A percentile compares a stretch with the other conserved stretches of the same genome.
Conservation (phyloP, 345 rosid species). For the Luvunga scandens region DNA sequence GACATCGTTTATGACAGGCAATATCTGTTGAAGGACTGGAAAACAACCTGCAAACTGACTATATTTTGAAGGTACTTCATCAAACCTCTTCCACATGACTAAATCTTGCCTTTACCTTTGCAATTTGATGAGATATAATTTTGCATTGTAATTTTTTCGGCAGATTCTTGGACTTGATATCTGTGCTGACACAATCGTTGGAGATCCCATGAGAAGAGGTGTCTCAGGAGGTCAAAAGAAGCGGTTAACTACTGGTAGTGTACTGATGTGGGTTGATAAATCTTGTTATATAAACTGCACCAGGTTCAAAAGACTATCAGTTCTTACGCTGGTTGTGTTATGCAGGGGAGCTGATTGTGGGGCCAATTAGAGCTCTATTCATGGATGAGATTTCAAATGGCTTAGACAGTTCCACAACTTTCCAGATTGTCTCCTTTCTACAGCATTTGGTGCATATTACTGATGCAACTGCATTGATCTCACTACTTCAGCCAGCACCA, state of each 20-base stretch:
- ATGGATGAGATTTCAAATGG: constrained; percentile 63
- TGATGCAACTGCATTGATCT: constrained; percentile 31
- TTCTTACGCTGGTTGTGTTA: background rate
- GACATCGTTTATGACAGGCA: constrained; percentile 25
- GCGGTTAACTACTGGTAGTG: constrained; percentile 35
- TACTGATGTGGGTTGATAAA: background rate
- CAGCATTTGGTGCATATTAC: constrained; percentile 37
- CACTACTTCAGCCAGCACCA: constrained; percentile 42
- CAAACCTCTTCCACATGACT: background rate
- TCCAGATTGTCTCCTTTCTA: constrained; percentile 42
- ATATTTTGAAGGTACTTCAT: constrained; percentile 35
- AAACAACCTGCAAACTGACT: constrained; percentile 38
- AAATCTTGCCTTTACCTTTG: too few relatives aligned
- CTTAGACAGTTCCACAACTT: constrained; percentile 49
- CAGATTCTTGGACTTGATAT: constrained; percentile 43
- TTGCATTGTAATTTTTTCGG: background rate
- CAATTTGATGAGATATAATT: too few relatives aligned
- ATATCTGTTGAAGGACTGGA: constrained; percentile 32
- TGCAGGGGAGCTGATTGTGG: constrained; percentile 48
- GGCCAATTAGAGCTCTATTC: constrained; percentile 45
- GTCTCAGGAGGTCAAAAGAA: constrained; percentile 43
- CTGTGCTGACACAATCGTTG: constrained; percentile 36
- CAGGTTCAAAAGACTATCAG: background rate
- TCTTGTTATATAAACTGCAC: background rate
- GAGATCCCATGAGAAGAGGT: constrained; percentile 45